Conservation (phyloP, 805 yeast genomes). For the Ogataea chonburiensis region DNA sequence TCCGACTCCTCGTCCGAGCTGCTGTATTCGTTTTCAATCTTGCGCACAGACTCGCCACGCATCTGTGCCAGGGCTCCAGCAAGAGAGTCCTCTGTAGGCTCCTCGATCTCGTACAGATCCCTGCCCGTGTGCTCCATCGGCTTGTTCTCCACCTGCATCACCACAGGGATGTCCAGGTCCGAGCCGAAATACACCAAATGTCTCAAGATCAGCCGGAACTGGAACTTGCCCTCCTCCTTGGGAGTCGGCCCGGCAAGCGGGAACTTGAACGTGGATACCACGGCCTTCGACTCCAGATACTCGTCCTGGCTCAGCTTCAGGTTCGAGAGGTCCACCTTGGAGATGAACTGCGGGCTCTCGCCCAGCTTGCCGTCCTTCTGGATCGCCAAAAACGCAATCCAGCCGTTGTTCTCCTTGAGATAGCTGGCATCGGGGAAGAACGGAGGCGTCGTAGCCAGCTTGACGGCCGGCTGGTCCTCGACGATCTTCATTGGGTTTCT, state of each 20-base stretch:
- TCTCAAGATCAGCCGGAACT: constrained; percentile 68
- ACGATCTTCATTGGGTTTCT: constrained; percentile 70
- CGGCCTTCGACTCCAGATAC: constrained; percentile 44
- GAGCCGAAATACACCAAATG: constrained; percentile 79
- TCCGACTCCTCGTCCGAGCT: constrained; percentile 43
- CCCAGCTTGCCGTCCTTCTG: constrained; percentile 81
- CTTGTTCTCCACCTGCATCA: constrained; percentile 66
- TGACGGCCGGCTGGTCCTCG: constrained; percentile 66
- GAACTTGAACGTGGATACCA: constrained; percentile 72
- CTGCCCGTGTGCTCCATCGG: constrained; percentile 43
- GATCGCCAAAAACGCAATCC: constrained; percentile 67
- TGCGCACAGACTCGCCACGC: constrained; percentile 59
- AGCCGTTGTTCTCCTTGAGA: constrained; percentile 38
- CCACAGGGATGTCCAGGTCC: constrained; percentile 70
- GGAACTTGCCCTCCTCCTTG: constrained; percentile 58
- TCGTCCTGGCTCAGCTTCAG: constrained; percentile 51
- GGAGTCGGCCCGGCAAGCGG: constrained; percentile 79
- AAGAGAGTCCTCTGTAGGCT: constrained; percentile 70
- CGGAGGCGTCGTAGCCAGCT: constrained; percentile 63
- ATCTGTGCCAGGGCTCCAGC: constrained; percentile 74
- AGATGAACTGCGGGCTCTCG: constrained; percentile 60
- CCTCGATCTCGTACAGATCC: constrained; percentile 59
- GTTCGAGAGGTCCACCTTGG: constrained; percentile 54
- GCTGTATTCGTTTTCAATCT: constrained; percentile 33
- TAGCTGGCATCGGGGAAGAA: constrained; percentile 61